phyloP scores from a whole-genome alignment of 129 eudicot genomes.

The Helianthus tuberosus region DNA sequence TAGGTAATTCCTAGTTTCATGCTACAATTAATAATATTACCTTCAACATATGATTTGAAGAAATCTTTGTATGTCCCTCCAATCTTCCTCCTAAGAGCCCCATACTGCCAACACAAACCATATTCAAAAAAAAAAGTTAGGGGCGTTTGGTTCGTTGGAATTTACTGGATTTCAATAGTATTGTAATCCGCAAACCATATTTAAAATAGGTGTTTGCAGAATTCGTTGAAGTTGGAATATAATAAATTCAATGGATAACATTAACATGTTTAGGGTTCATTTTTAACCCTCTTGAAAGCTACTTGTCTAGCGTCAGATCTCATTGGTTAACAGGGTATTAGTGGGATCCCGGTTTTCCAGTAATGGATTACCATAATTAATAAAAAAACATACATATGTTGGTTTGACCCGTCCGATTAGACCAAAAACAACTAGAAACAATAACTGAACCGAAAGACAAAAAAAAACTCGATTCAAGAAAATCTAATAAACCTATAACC shows the following conservation, averaged over 20 bases:
- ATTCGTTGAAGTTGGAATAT: background rate
- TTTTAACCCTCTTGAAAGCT: too few relatives aligned
- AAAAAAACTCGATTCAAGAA: background rate
- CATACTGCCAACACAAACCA: constrained; percentile 56
- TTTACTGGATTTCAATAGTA: background rate
- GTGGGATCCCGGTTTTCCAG: too few relatives aligned
- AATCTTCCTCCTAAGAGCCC: constrained; percentile 97
- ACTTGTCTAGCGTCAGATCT: too few relatives aligned
- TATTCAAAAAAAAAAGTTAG: background rate
- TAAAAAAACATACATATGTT: background rate
- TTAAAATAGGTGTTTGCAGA: background rate
- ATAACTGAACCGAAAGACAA: background rate
- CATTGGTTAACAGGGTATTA: too few relatives aligned
- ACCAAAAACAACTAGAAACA: background rate
- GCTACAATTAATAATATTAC: background rate
- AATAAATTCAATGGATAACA: background rate
- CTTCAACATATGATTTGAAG: constrained; percentile 96
- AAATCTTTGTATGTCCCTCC: constrained; percentile 99
- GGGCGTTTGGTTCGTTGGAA: background rate
- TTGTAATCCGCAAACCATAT: background rate
- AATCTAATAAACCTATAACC: background rate
- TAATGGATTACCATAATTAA: background rate
- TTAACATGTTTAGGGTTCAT: too few relatives aligned
- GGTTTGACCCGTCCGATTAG: background rate
- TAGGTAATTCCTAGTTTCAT: constrained; percentile 1